Conservation (phyloP, 2,329 filamentous ascomycete genomes). For the Lasiodiplodia theobromae region DNA sequence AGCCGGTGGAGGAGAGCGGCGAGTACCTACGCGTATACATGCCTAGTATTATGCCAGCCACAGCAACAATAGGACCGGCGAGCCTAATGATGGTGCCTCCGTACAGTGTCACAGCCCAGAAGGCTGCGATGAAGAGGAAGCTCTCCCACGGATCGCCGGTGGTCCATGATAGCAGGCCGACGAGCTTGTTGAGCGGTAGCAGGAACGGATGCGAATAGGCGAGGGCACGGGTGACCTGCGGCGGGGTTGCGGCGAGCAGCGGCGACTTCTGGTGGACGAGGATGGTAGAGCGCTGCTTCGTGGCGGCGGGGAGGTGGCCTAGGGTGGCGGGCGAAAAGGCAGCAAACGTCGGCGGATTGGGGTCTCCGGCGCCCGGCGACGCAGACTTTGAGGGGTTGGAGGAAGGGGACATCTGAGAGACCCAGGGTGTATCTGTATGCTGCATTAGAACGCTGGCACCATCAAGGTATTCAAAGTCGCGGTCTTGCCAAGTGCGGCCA, state of each 20-base stretch:
- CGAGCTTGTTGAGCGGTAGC: constrained; percentile 83
- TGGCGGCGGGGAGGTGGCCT: constrained; percentile 70
- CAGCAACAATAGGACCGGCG: constrained; percentile 83
- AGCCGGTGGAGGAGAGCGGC: constrained; percentile 84
- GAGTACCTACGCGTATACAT: constrained; percentile 95
- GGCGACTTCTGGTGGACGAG: constrained; percentile 97
- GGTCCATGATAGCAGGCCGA: constrained; percentile 90
- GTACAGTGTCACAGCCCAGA: constrained; percentile 88
- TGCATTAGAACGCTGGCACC: constrained; percentile 22
- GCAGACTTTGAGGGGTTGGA: constrained; percentile 43
- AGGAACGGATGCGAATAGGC: constrained; percentile 97
- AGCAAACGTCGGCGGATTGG: constrained; percentile 76
- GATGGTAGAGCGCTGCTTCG: constrained; percentile 85
- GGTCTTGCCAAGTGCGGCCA: constrained; percentile 52
- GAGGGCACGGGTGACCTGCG: constrained; percentile 90
- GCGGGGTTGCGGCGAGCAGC: constrained; percentile 88
- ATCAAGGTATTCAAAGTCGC: constrained; percentile 28
- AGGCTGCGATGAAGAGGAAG: constrained; percentile 83
- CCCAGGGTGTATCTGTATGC: constrained; percentile 48
- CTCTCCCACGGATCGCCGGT: constrained; percentile 95
- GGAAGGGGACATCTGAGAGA: constrained; percentile 51
- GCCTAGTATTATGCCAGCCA: constrained; percentile 79
- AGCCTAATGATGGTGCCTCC: constrained; percentile 82
- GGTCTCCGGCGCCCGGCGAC: constrained; percentile 50
- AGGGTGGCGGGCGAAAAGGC: constrained; percentile 87